Evolutionary conservation across 768 basidiomycete genomes (phyloP).

Genomic region (Dacryopinax primogenitus): DNA sequence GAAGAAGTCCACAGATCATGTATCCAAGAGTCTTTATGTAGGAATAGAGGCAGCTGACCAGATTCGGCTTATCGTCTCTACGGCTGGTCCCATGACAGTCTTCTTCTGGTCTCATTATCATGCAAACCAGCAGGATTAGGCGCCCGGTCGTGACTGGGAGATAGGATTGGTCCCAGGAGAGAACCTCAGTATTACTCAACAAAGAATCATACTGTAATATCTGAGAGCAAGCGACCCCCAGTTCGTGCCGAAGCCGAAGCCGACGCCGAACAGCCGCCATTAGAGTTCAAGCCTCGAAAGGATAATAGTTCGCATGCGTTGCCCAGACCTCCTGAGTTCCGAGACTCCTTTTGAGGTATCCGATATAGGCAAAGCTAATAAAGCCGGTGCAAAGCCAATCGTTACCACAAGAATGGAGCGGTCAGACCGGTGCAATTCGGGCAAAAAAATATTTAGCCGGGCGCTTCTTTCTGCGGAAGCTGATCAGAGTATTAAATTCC

Average conservation of each 20-base stretch:
- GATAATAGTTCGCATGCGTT: not conserved
- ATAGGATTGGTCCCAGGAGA: not conserved
- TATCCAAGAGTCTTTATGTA: not conserved
- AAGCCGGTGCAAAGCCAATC: conserved; percentile 8
- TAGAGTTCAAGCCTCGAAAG: not conserved
- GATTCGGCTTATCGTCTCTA: not conserved
- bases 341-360: not conserved
- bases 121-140: not conserved
- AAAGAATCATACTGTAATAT: not conserved
- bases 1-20: not conserved
- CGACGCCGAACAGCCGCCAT: not conserved
- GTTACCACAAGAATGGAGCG: not conserved
- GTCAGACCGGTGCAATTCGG: not conserved
- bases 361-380: not conserved
- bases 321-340: not conserved
- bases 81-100: not conserved
- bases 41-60: not conserved
- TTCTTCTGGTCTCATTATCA: not conserved
- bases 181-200: not conserved
- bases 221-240: no score
- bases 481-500: not conserved
- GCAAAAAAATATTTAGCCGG: not conserved
- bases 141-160: not conserved
- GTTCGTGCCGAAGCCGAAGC: not conserved
- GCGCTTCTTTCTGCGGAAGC: conserved; percentile 5